Base-by-base conservation (phyloP, 352 stramenopile species). In the Vaucheria bursata region DNA sequence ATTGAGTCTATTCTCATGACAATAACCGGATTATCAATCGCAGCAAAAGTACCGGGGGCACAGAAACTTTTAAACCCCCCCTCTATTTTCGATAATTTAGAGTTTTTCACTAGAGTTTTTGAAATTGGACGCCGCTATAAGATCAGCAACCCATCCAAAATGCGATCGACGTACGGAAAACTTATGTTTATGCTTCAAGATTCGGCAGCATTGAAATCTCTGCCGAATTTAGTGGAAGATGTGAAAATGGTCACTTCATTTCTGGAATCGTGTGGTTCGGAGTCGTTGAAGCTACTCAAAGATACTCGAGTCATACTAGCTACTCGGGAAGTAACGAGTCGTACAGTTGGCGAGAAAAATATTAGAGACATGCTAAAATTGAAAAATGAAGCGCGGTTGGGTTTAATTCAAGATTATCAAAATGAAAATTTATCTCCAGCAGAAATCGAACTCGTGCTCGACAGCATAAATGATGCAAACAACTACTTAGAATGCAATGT, bases 381-480 rank as follows among this genome's bases (percentile, higher is more conserved):
- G 6, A 87, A 87, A 34, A 45, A 52, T 0, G 52, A 70, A 39
- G 83, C 83, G 29, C 38, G 39, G 12, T 53, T 70, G 33, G 83
- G 52, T 45, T 71, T 87, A n/a, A 40, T 87, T 75, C 4, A 49
- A 39, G 73, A 79, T n/a, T 87, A 82, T 49, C 67, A 69, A 1
- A 76, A 40, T 31, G 35, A 34, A 8, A 52, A 59, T 32, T 75
- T 89, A 71, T 86, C 85, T 37, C 84, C 85, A 31, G 90, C 92
- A 66, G 87, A 84, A 5, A 87, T 97, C 7, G 86, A 94, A 77
- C 89, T 94, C 75, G 93, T 91, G 59, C 88, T 98, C 32, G 96
- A 97, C 80, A 97, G 90, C 50, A 95, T 98, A 75, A 88, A 89
- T n/a, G 94, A 98, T 84, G 96, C 96, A 78, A 94, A 97, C 81